Conservation (phyloP, 2,329 filamentous ascomycete genomes). For the Botryotinia calthae region DNA sequence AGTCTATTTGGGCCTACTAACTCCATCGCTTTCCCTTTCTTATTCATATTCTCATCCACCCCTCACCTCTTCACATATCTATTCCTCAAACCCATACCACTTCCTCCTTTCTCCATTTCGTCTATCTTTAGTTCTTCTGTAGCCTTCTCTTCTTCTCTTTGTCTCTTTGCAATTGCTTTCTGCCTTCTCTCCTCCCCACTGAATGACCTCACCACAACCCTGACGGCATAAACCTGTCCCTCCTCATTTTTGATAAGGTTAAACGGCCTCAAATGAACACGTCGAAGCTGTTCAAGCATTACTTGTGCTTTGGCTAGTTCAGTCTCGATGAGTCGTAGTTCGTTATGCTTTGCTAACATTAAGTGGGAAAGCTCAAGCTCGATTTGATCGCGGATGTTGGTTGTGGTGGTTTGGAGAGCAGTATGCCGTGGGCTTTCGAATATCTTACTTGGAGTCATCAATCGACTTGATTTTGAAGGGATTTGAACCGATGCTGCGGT, state of each 20-base stretch:
- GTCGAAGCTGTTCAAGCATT: slow-evolving; percentile 86
- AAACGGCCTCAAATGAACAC: slow-evolving; percentile 89
- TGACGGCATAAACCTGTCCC: slow-evolving; percentile 45
- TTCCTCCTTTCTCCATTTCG: not conserved
- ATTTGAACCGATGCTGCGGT: no score
- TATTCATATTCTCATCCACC: not conserved
- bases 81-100: slow-evolving; percentile 5
- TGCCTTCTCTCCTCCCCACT: not conserved
- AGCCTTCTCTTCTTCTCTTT: not conserved
- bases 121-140: not conserved
- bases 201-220: not conserved
- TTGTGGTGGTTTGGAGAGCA: not conserved
- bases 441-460: not conserved
- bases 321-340: slow-evolving; percentile 90
- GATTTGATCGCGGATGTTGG: not conserved
- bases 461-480: not conserved
- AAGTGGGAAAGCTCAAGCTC: not conserved
- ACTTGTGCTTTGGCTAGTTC: slow-evolving; percentile 94
- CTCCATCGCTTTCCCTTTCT: not conserved
- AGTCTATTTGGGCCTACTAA: not conserved
- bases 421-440: not conserved
- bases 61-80: not conserved
- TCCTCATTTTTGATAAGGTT: slow-evolving; percentile 56
- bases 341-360: slow-evolving; percentile 90
- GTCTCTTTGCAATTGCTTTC: not conserved